Base-by-base conservation (phyloP, 1,139 yeast genomes). In the Yamadazyma diddensiae region DNA sequence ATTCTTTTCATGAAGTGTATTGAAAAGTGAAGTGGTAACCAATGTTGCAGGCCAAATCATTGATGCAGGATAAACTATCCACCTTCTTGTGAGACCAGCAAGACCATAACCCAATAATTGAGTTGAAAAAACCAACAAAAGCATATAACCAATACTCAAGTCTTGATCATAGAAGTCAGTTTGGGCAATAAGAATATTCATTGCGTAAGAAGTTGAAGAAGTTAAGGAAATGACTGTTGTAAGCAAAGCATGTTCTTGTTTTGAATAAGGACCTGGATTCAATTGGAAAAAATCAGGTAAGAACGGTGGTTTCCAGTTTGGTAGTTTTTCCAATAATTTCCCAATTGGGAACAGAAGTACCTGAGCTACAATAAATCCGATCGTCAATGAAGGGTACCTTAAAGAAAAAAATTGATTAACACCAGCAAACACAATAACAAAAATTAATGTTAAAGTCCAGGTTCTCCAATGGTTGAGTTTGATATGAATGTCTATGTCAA, bases 331-430 rank as follows among this genome's bases (percentile, higher is more conserved):
- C 52, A 63, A 55, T 1, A 59, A 36, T 34, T 53, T 52, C 31
- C 86, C 87, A 42, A 72, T 59, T 8, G 83, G 82, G 47, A 73
- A 79, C 29, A 78, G 55, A 35, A 81, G 62, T 37, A 80, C 56
- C 49, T 80, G 85, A 34, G 74, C 63, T 21, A 79, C 73, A 6
- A 71, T 51, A 12, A 79, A 46, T 7, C 62, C 39, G 11, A 80
- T 50, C 5, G 61, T 34, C 33, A 79, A 73, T 15, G 59, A 35
- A 3, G 84, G 85, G 50, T 64, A 60, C 53, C 86, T 72, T 34
- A 74, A 73, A 3, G 65, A 54, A 45, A 80, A 80, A 46, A 79
- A 77, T 39, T 73, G 74, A 45, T 78, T 77, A 33, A 80, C 64
- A 28, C 73, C 77, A 17, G 82, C 57, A 15, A 82, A 79, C 19